Base-by-base conservation (phyloP, 345 rosid genomes). In the Erodium maritimum region DNA sequence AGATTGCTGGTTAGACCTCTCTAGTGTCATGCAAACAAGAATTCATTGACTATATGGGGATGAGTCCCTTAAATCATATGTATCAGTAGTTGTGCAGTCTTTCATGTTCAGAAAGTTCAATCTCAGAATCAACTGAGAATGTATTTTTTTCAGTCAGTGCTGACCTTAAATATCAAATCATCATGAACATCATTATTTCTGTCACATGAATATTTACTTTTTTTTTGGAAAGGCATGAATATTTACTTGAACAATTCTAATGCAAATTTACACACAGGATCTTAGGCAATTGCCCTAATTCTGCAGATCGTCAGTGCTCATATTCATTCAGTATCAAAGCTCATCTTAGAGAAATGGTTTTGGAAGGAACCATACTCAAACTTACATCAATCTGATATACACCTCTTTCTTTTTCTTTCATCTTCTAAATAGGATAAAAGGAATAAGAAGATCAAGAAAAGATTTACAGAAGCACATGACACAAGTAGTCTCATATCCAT, bases 1-100 rank as follows among this genome's bases (percentile, higher is more conserved):
- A 93, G 76, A 85, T 93, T 69, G 91, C 90, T 24, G 88, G 90
- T 51, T 93, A 89, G 78, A 59, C 16, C 61, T 19, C 48, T 54
- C 50, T 29, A 23, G 23, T 23, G 0, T 54, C 5, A 14, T 51
- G 25, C 50, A 17, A 3, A 17, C 7, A 3, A 10, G 50, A 9
- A 23, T 21, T 55, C 25, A 48, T 55, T 21, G 48, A 21, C 56
- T 19, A n/a, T 23, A 19, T 16, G 25, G 29, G 52, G 18, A 37
- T 24, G 51, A 21, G 5, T 34, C 45, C 23, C 37, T 21, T 37
- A 21, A 25, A 59, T 54, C 23, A 29, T 62, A 22, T 58, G 57
- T 29, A 53, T 61, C 42, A 58, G 10, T 57, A 24, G 37, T 60
- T 21, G 12, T 24, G 20, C 23, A 22, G 9, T 22, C 17, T 37